Base-by-base conservation (phyloP, 345 rosid genomes). In the Hibiscus syriacus region DNA sequence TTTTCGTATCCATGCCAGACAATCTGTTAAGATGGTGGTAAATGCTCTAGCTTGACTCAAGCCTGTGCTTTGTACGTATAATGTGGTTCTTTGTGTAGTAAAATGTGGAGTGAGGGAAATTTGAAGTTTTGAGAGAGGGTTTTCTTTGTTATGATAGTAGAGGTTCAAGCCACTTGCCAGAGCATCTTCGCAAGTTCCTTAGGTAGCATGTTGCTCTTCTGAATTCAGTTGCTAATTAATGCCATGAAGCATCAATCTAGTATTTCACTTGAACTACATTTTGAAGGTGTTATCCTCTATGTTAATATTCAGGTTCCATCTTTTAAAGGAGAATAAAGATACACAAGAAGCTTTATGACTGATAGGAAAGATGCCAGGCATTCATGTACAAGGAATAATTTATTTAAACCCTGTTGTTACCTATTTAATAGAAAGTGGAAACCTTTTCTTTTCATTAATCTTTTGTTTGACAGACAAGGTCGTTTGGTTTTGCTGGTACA, bases 291-390 rank as follows among this genome's bases (percentile, higher is more conserved):
- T 20, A 26, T 41, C 36, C 2, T 43, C 7, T 20, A 32, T 69
- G 41, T 17, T 46, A 59, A 23, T 79, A 50, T 79, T 67, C 81
- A 94, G 99, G 88, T 94, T 94, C 79, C 96, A 94, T 83, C 92
- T 94, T 64, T 91, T 78, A 86, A 94, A 94, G 84, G 99, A 94
- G 81, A 94, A 94, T 80, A 94, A 94, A 76, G 99, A 94, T 76
- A 94, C 98, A 57, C 99, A 91, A 68, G 99, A 94, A 77, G 96
- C 96, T 71, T 75, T 94, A 66, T 96, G 97, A 69, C 56, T 94
- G 73, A 83, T 94, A 68, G 96, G 97, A 74, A 94, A 88, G 85
- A 91, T 94, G 97, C 89, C 91, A 59, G 99, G 98, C 68, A 62
- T 87, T 69, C 96, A 85, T 98, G 99, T 94, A 73, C 39, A 67